phyloP scores from a whole-genome alignment of 208 protist genomes.

The Leishmania gerbilli region DNA sequence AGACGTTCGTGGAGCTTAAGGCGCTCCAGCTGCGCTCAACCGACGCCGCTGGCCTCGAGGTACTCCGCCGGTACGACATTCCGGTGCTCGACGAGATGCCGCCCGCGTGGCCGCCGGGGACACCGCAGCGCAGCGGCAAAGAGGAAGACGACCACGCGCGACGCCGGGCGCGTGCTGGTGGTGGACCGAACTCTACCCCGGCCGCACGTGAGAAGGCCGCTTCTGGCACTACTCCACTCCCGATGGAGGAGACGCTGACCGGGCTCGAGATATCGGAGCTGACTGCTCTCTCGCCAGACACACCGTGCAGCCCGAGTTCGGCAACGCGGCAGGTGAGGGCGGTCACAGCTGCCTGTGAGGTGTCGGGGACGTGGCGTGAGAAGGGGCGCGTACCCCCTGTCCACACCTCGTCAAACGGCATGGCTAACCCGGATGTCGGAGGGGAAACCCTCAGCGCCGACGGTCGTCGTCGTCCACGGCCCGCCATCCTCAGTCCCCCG shows the following conservation, averaged over 20 bases:
- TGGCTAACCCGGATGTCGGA: not conserved
- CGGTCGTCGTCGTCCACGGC: not conserved
- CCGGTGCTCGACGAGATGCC: slow-evolving; percentile 27
- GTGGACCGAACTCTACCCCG: not conserved
- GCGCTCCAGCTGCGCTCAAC: slow-evolving; percentile 28
- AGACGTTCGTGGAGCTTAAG: slow-evolving; percentile 27
- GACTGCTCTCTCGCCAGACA: slow-evolving; percentile 21
- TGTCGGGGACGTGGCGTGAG: no score
- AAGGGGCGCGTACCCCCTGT: not conserved
- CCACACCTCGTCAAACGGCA: not conserved
- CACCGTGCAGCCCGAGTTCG: slow-evolving; percentile 13
- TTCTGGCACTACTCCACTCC: not conserved
- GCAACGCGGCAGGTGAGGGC: not conserved
- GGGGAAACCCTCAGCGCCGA: not conserved
- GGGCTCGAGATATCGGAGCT: slow-evolving; percentile 15
- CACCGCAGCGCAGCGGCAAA: not conserved
- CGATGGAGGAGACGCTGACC: slow-evolving; percentile 11
- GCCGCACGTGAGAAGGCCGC: not conserved
- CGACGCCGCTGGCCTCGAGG: slow-evolving; percentile 18
- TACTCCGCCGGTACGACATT: slow-evolving; percentile 21
- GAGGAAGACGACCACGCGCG: not conserved
- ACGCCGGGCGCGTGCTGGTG: not conserved
- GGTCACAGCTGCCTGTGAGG: not conserved
- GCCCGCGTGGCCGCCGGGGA: slow-evolving; percentile 12
- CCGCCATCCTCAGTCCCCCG: not conserved